Conservation (phyloP, 495 filamentous ascomycete genomes). For the Cladorrhinum samala region DNA sequence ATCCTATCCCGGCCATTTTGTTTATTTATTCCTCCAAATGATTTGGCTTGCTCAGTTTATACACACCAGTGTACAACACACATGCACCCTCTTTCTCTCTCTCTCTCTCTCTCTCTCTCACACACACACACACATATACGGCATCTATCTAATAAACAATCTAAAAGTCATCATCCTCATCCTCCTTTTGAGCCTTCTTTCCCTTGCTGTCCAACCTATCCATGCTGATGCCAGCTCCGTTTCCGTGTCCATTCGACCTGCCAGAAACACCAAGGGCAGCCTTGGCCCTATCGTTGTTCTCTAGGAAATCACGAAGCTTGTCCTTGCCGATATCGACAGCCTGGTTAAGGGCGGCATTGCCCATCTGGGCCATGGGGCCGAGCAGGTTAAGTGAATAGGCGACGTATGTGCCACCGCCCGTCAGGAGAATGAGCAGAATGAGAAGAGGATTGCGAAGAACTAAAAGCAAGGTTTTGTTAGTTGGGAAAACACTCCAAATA, state of each 20-base stretch:
- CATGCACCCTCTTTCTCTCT: too few species aligned
- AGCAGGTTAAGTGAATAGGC: conserved; percentile 91
- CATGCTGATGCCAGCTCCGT: conserved; percentile 48
- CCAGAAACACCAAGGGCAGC: conserved; percentile 77
- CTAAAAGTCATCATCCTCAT: conserved; percentile 48
- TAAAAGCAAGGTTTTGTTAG: conserved; percentile 44
- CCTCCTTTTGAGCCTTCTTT: conserved; percentile 42
- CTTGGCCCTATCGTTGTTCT: conserved; percentile 69
- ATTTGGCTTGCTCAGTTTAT: too few species aligned
- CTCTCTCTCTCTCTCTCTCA: too few species aligned
- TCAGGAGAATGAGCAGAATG: conserved; percentile 78
- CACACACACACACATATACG: neutral
- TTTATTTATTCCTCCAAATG: too few species aligned
- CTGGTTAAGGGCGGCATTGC: conserved; percentile 78
- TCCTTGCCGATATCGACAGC: conserved; percentile 85
- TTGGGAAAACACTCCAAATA: neutral
- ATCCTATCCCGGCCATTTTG: too few species aligned
- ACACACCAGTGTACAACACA: too few species aligned
- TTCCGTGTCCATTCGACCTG: conserved; percentile 30
- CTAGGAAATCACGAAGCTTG: conserved; percentile 78
- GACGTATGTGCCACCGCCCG: conserved; percentile 70
- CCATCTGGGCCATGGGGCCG: conserved; percentile 92
- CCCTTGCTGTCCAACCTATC: conserved; percentile 56
- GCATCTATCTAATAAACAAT: conserved; percentile 3
- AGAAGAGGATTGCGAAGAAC: conserved; percentile 89